These are phyloP conservation scores for Oryza punctata DNA, from an alignment of 176 grass and related monocot species.

Conservation along the genomic window DNA sequence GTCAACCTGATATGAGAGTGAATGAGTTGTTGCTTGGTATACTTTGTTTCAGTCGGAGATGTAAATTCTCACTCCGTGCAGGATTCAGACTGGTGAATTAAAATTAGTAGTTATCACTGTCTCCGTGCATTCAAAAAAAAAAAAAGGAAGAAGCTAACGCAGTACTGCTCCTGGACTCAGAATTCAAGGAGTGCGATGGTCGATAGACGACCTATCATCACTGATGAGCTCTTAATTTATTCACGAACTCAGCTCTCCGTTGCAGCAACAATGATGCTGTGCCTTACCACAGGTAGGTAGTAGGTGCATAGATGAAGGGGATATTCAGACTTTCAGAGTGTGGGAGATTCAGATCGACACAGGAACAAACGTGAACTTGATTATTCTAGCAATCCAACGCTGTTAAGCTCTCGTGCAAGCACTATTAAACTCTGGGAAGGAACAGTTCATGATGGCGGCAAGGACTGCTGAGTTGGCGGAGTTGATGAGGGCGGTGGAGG, in stretches of 20 bases:
- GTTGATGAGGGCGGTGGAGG: too few species aligned
- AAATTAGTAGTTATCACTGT: background rate
- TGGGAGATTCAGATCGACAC: slow-evolving; percentile 20
- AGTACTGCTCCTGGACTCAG: background rate
- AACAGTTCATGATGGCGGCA: background rate
- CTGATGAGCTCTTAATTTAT: slow-evolving; percentile 7
- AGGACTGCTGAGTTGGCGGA: too few species aligned
- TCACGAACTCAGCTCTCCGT: background rate
- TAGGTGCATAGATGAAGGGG: background rate
- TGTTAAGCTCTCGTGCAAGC: slow-evolving; percentile 23
- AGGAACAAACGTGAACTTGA: slow-evolving; percentile 5
- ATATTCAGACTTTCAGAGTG: background rate
- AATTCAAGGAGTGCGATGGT: slow-evolving; percentile 6
- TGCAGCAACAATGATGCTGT: background rate
- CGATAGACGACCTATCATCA: background rate
- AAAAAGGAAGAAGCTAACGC: background rate
- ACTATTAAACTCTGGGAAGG: slow-evolving; percentile 26
- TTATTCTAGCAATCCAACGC: background rate
- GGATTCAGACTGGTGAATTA: background rate
- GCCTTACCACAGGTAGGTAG: background rate
- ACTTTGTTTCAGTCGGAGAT: background rate
- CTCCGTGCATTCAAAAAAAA: background rate
- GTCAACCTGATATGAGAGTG: background rate
- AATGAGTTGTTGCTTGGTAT: background rate
- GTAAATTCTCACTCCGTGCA: background rate